Evolutionary conservation across 2,329 filamentous ascomycete genomes (phyloP), one percentile per base, ranked within the genome.

Genomic region (Mariannaea elegans): DNA sequence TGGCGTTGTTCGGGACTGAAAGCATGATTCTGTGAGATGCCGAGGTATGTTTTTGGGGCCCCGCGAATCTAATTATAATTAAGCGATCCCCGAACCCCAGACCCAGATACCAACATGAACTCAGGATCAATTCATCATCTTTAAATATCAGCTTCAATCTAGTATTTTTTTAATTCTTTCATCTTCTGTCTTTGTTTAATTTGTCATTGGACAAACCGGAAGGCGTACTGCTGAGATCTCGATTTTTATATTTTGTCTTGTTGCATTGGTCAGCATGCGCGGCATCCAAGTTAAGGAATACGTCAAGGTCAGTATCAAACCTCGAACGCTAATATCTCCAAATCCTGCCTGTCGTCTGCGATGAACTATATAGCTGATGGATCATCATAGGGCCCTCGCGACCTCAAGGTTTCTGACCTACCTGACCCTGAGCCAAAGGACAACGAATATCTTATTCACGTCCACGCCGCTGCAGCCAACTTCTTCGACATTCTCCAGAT

Each of bases 401-500:
- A 95, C 72, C 91, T 98, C 75, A 84, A 81, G 62, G 90, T 97
- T 65, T 84, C 87, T 16, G 83, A 87, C 19, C 84, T 97, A 13
- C 88, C 93, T 16, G 91, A 93, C 53, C 94, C 93, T 1, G 79
- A 80, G 1, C 92, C 93, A 2, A 82, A 83, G 8, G 77, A 87
- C 29, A 81, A 91, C 72, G 87, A 97, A 79, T 98, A 97, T 75
- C 83, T 96, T 64, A 91, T 98, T 74, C 86, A 89, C 72, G 91
- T 98, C 71, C 91, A 93, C 77, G 92, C 94, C 45, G 86, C 91
- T 1, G 94, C 93, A 18, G 92, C 92, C 71, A 98, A 98, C 80
- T 98, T 98, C 85, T 98, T 97, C 81, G 94, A 98, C 76, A 90
- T 97, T 58, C 87, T 98, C 54, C 94, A 98, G 74, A 93, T 97